A percentile compares a stretch with the other conserved stretches of the same genome.
These are phyloP conservation scores for Aspergillus aculeatus DNA, from an alignment of 2,329 filamentous ascomycete genomes.

Conservation along the genomic window DNA sequence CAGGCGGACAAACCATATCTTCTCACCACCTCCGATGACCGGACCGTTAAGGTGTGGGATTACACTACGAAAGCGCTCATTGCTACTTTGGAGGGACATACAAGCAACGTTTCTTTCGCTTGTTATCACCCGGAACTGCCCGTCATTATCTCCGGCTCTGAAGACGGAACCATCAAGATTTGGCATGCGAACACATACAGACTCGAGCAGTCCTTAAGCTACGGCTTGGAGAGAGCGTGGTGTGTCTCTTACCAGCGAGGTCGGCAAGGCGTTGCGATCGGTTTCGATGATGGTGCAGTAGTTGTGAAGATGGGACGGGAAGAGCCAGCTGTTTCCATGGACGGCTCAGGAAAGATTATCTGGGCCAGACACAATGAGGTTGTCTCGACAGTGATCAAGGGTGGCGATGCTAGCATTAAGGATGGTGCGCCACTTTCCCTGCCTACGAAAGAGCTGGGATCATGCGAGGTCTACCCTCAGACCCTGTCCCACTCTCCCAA, in stretches of 20 bases:
- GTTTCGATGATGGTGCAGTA: conserved; percentile 96
- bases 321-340: conserved; percentile 97
- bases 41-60: conserved; percentile 97
- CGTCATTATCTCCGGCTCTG: conserved; percentile 95
- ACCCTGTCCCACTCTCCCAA: conserved; percentile 95
- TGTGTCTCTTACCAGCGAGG: conserved; percentile 95
- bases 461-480: conserved; percentile 94
- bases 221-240: conserved; percentile 94
- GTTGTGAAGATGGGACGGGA: conserved; percentile 97
- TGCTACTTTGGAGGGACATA: conserved; percentile 93
- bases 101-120: conserved; percentile 96
- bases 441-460: conserved; percentile 90
- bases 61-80: conserved; percentile 98
- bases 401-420: conserved; percentile 77
- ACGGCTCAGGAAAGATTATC: conserved; percentile 89
- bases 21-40: conserved; percentile 92
- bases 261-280: conserved; percentile 89
- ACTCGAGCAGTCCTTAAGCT: conserved; percentile 92
- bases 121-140: conserved; percentile 97
- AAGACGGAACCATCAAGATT: conserved; percentile 95
- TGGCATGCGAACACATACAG: conserved; percentile 99
- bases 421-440: conserved; percentile 84
- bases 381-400: conserved; percentile 91
- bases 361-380: conserved; percentile 96
- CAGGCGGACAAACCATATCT: conserved; percentile 76